Evolutionary conservation across 78 protist genomes (phyloP), one percentile per base, ranked within the genome.

Genomic region (Protostelium mycophagum): DNA sequence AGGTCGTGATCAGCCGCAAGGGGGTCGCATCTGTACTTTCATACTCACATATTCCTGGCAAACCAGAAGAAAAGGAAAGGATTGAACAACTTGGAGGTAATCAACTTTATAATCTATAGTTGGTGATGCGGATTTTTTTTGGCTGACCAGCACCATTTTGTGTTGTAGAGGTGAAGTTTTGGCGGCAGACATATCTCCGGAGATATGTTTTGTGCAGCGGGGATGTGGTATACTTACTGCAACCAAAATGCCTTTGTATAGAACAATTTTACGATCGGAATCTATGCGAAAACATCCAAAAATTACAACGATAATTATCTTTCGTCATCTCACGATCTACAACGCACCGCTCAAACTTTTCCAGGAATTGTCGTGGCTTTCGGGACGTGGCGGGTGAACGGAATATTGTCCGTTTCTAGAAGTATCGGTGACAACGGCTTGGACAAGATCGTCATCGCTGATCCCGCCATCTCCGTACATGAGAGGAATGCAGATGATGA

Each of bases 311-410:
- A n/a, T n/a, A n/a, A n/a, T n/a, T n/a, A n/a, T n/a, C n/a, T n/a
- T n/a, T n/a, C n/a, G n/a, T n/a, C n/a, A n/a, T n/a, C n/a, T n/a
- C n/a, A n/a, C n/a, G n/a, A n/a, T n/a, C n/a, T n/a, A n/a, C n/a
- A n/a, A n/a, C n/a, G n/a, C n/a, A n/a, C n/a, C n/a, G n/a, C n/a
- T n/a, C n/a, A n/a, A n/a, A n/a, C n/a, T n/a, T n/a, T n/a, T n/a
- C n/a, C n/a, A 51, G 73, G 73, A 1, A 36, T 88, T 31, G 87
- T 92, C 51, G 83, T 92, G n/a, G 89, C 63, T 9, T 92, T 86
- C 85, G 94, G 94, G 1, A 92, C 94, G 34, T 73, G 89, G n/a
- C 38, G 94, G 37, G 94, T 92, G 10, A 92, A 92, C 63, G 94
- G 94, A 63, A 28, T 92, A 0, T 38, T 92, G 0, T 88, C 94